These are phyloP conservation scores for Gyromitra esculenta DNA, from an alignment of 2,329 filamentous ascomycete species.

Conservation along the genomic window DNA sequence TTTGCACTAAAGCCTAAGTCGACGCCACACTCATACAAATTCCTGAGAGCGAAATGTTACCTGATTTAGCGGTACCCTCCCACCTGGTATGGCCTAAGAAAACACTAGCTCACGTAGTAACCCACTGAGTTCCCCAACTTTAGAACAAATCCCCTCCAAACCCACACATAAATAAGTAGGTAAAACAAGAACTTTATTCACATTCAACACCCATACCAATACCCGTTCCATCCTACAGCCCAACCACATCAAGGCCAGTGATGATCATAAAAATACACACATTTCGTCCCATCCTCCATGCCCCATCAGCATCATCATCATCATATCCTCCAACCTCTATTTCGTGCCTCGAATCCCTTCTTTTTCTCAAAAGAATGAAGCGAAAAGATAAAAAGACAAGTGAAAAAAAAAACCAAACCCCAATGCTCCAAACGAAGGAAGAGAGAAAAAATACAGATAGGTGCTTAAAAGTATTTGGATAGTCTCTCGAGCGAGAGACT, in stretches of 20 bases:
- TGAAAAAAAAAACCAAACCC: constrained; percentile 26
- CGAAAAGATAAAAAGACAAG: constrained; percentile 9
- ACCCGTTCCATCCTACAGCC: constrained; percentile 1
- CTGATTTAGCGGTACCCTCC: too few relatives aligned
- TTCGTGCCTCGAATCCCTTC: not conserved
- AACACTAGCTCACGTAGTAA: not conserved
- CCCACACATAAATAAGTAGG: not conserved
- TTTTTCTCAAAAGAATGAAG: constrained; percentile 5
- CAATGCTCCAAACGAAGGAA: constrained; percentile 40
- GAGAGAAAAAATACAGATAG: constrained; percentile 25
- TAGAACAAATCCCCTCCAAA: not conserved
- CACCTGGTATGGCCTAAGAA: not conserved
- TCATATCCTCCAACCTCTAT: not conserved
- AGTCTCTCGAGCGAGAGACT: not conserved
- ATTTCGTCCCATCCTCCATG: not conserved
- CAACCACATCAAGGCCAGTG: not conserved
- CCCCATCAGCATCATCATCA: not conserved
- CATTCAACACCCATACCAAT: not conserved
- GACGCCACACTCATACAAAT: too few relatives aligned
- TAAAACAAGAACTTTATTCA: constrained; percentile 4
- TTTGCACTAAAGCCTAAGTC: not conserved
- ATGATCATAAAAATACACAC: constrained; percentile 31
- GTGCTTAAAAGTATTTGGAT: not conserved
- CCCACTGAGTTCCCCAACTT: not conserved
- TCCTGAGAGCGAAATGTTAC: not conserved